Conservation (phyloP, 2,329 filamentous ascomycete species). For the Aspergillus hortae region DNA sequence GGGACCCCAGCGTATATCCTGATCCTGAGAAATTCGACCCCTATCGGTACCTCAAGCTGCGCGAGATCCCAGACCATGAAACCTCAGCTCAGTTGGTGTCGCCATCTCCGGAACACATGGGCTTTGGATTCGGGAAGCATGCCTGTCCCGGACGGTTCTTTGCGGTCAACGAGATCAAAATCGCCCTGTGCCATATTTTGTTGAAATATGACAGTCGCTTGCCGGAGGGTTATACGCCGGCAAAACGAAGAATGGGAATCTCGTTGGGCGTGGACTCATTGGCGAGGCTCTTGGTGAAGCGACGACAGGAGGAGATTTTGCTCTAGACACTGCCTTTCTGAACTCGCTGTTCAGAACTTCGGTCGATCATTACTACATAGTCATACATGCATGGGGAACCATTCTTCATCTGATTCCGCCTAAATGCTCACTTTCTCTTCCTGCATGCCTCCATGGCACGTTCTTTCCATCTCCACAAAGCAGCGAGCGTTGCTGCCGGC, state of each 20-base stretch:
- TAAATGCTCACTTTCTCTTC: neutral
- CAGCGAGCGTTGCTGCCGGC: neutral
- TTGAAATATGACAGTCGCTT: slow-evolving; percentile 5
- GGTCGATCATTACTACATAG: neutral
- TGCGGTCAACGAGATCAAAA: slow-evolving; percentile 2
- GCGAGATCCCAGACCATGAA: slow-evolving; percentile 4
- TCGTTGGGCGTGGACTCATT: neutral
- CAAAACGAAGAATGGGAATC: neutral
- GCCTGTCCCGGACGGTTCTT: slow-evolving; percentile 9
- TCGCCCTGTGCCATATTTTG: slow-evolving; percentile 1
- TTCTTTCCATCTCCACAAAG: neutral
- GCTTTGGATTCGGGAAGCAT: slow-evolving; percentile 28
- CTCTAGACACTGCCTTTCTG: neutral
- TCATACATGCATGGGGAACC: neutral
- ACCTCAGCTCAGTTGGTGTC: slow-evolving; percentile 13
- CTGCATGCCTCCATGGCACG: neutral
- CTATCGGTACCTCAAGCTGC: slow-evolving; percentile 11
- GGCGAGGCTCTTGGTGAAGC: neutral
- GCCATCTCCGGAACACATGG: slow-evolving; percentile 14
- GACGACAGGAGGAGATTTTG: neutral
- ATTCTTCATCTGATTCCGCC: neutral
- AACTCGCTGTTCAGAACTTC: neutral
- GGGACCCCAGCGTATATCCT: slow-evolving; percentile 4
- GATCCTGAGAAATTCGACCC: slow-evolving; percentile 6
- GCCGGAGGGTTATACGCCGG: neutral